Percentiles rank a stretch among this genome's conserved stretches.
These are phyloP conservation scores for Mytilinidion resinicola DNA, from an alignment of 495 filamentous ascomycete species.

Conservation along the genomic window DNA sequence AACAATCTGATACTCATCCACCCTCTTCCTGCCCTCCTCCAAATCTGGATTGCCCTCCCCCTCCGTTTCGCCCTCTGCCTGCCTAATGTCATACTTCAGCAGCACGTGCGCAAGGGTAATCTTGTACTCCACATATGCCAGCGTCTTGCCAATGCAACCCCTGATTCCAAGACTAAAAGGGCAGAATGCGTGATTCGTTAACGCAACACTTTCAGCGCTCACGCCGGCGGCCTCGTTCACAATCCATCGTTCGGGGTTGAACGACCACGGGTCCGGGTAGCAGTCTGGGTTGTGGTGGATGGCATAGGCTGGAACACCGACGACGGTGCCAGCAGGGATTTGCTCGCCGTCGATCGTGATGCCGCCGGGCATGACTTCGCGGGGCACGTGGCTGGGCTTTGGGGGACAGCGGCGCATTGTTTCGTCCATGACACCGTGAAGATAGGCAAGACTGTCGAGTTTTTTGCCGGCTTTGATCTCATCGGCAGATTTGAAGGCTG, in stretches of 20 bases:
- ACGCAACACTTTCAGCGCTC: neutral
- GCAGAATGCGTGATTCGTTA: slow-evolving; percentile 6
- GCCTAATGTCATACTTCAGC: slow-evolving; percentile 16
- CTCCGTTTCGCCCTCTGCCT: slow-evolving; percentile 4
- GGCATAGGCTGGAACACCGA: slow-evolving; percentile 21
- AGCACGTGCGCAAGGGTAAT: slow-evolving; percentile 17
- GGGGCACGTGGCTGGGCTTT: slow-evolving; percentile 51
- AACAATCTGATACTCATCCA: slow-evolving; percentile 20
- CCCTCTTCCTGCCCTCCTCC: slow-evolving; percentile 14
- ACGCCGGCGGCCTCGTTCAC: neutral
- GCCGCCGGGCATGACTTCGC: slow-evolving; percentile 58
- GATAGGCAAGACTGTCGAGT: slow-evolving; percentile 45
- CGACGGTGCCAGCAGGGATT: slow-evolving; percentile 43
- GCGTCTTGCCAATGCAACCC: slow-evolving; percentile 16
- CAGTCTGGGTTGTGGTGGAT: slow-evolving; percentile 22
- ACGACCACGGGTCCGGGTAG: slow-evolving; percentile 18
- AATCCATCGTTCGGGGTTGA: slow-evolving; percentile 26
- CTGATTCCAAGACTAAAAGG: slow-evolving; percentile 18
- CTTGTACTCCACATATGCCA: slow-evolving; percentile 21
- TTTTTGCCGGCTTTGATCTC: slow-evolving; percentile 41
- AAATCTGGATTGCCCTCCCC: slow-evolving; percentile 10
- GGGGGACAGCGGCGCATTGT: slow-evolving; percentile 60
- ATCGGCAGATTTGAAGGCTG: slow-evolving; percentile 43
- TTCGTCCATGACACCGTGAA: slow-evolving; percentile 59
- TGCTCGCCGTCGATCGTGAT: slow-evolving; percentile 46